A percentile compares a stretch with the other conserved stretches of the same genome.
These are phyloP conservation scores for Solanum phureja DNA, from an alignment of 257 asterid species.

Conservation along the genomic window DNA sequence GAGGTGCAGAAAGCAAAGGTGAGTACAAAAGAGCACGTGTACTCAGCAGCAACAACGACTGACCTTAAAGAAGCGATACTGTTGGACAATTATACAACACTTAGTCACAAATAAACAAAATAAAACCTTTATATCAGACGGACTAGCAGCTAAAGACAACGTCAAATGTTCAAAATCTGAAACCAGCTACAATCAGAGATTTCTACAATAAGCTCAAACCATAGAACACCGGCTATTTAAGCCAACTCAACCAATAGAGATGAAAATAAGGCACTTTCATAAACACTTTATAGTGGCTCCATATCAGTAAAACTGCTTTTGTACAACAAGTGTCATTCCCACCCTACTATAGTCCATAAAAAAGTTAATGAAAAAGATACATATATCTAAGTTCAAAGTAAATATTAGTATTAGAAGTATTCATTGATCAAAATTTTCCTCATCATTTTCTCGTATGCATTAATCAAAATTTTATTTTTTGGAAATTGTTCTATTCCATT, in stretches of 20 bases:
- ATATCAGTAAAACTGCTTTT: neutral
- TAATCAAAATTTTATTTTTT: too few species aligned
- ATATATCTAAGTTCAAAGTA: neutral
- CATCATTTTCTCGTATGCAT: too few species aligned
- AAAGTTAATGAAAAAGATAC: neutral
- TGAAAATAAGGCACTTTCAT: neutral
- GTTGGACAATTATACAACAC: too few species aligned
- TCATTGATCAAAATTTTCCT: too few species aligned
- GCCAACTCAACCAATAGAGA: neutral
- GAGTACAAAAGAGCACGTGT: too few species aligned
- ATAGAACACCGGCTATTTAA: neutral
- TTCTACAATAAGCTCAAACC: neutral
- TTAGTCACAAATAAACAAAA: too few species aligned
- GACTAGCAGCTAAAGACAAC: too few species aligned
- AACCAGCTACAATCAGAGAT: neutral
- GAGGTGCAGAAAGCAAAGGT: too few species aligned
- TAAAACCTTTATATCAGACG: too few species aligned
- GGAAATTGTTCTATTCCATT: too few species aligned
- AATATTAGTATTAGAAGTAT: neutral
- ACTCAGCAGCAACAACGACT: too few species aligned
- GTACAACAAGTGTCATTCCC: neutral
- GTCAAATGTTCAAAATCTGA: neutral
- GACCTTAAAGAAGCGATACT: neutral
- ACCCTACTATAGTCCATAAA: neutral
- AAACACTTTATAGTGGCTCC: neutral